These are phyloP conservation scores for Coemansia erecta DNA, from an alignment of 192 early-diverging fungal species.

Conservation along the genomic window DNA sequence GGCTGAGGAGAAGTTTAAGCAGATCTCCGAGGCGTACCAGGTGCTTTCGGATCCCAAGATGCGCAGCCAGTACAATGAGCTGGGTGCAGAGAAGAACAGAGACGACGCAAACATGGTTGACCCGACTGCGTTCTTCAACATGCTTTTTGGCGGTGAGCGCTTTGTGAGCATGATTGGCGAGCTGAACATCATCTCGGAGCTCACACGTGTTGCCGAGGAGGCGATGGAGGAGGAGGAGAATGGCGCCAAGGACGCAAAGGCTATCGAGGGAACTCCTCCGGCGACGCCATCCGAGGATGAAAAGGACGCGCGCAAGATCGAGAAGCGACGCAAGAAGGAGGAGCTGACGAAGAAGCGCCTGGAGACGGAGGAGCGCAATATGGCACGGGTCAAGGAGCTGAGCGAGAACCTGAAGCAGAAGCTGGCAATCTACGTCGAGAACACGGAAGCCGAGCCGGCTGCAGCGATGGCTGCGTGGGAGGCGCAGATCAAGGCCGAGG, in stretches of 20 bases:
- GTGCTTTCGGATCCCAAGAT: slow-evolving; percentile 88
- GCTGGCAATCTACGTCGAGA: slow-evolving; percentile 74
- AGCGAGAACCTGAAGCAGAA: slow-evolving; percentile 71
- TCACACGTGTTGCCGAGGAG: slow-evolving; percentile 76
- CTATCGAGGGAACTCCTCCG: slow-evolving; percentile 22
- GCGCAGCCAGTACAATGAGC: slow-evolving; percentile 85
- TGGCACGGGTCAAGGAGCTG: slow-evolving; percentile 70
- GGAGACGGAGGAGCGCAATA: slow-evolving; percentile 58
- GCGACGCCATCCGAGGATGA: slow-evolving; percentile 22
- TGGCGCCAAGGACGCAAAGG: slow-evolving; percentile 22
- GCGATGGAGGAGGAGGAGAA: slow-evolving; percentile 56
- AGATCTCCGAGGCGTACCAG: slow-evolving; percentile 96
- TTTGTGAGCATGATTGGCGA: slow-evolving; percentile 98
- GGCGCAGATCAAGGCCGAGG: slow-evolving; percentile 72
- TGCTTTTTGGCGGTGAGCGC: slow-evolving; percentile 96
- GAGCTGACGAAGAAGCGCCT: slow-evolving; percentile 60
- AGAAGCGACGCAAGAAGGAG: slow-evolving; percentile 62
- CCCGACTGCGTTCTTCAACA: slow-evolving; percentile 91
- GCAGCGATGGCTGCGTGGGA: slow-evolving; percentile 65
- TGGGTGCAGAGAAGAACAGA: slow-evolving; percentile 65
- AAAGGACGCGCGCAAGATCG: slow-evolving; percentile 49
- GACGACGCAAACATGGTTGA: slow-evolving; percentile 74
- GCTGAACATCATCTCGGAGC: slow-evolving; percentile 92
- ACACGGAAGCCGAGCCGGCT: slow-evolving; percentile 52
- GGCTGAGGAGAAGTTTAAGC: slow-evolving; percentile 77